Percentiles rank a stretch among this genome's conserved stretches.
Conservation (phyloP, 1,139 yeast species). For the Pichia norvegensis region DNA sequence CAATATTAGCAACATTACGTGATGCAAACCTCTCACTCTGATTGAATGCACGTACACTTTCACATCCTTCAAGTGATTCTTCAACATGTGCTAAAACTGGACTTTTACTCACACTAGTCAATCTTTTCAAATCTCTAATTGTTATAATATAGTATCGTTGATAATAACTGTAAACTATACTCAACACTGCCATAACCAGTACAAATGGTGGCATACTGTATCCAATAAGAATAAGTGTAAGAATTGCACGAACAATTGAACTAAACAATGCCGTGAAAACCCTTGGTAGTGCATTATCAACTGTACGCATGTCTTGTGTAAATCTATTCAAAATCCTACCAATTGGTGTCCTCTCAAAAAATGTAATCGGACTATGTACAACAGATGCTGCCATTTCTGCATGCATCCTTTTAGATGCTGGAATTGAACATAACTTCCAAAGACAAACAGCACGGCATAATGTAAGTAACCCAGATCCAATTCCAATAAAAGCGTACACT, state of each 20-base stretch:
- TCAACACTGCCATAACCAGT: slow-evolving; percentile 34
- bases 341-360: slow-evolving; percentile 72
- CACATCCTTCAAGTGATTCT: slow-evolving; percentile 54
- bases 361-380: slow-evolving; percentile 64
- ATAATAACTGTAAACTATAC: slow-evolving; percentile 43
- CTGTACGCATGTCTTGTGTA: slow-evolving; percentile 59
- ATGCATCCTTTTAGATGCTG: slow-evolving; percentile 56
- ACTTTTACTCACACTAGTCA: slow-evolving; percentile 43
- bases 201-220: slow-evolving; percentile 45
- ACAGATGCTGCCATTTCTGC: slow-evolving; percentile 56
- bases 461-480: slow-evolving; percentile 43
- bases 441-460: slow-evolving; percentile 46
- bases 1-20: slow-evolving; percentile 41
- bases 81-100: slow-evolving; percentile 61
- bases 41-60: slow-evolving; percentile 49
- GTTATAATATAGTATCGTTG: slow-evolving; percentile 46
- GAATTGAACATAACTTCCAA: slow-evolving; percentile 54
- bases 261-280: slow-evolving; percentile 39
- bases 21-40: slow-evolving; percentile 41
- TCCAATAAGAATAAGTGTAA: slow-evolving; percentile 46
- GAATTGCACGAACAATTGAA: slow-evolving; percentile 35
- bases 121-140: slow-evolving; percentile 50
- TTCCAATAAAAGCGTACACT: slow-evolving; percentile 49
- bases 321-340: slow-evolving; percentile 67
- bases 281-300: slow-evolving; percentile 48